Conservation (phyloP, 164 flowering plant species). For the Buxus sempervirens region DNA sequence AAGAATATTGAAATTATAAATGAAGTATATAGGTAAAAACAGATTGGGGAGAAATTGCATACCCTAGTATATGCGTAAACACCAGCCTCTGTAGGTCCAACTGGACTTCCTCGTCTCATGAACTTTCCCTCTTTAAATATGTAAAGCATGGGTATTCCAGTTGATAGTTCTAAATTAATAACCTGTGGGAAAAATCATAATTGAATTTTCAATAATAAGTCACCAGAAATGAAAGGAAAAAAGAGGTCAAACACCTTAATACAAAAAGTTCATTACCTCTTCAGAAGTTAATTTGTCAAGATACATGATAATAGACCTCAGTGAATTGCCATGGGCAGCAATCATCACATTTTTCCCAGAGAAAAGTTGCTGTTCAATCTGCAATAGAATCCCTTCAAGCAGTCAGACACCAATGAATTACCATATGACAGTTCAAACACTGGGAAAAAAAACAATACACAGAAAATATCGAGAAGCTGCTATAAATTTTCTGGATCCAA, state of each 20-base stretch:
- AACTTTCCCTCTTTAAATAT: slow-evolving; percentile 85
- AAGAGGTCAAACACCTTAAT: background rate
- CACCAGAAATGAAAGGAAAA: background rate
- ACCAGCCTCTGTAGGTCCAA: slow-evolving; percentile 84
- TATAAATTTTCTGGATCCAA: background rate
- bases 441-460: background rate
- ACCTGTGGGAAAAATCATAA: slow-evolving; percentile 47
- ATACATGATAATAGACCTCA: slow-evolving; percentile 98
- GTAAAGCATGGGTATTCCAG: slow-evolving; percentile 97
- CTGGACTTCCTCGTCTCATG: slow-evolving; percentile 96
- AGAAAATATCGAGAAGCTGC: background rate
- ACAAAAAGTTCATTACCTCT: slow-evolving; percentile 48
- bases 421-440: background rate
- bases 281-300: slow-evolving; percentile 93
- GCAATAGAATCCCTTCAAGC: slow-evolving; percentile 19
- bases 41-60: slow-evolving; percentile 17
- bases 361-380: slow-evolving; percentile 84
- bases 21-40: background rate
- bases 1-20: background rate
- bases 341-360: slow-evolving; percentile 92
- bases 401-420: slow-evolving; percentile 17
- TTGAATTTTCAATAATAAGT: background rate
- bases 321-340: slow-evolving; percentile 97
- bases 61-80: slow-evolving; percentile 98
- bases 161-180: slow-evolving; percentile 85